These are phyloP conservation scores for Aureobasidium sp. DNA, from an alignment of 2,329 filamentous ascomycete genomes.

Conservation along the genomic window DNA sequence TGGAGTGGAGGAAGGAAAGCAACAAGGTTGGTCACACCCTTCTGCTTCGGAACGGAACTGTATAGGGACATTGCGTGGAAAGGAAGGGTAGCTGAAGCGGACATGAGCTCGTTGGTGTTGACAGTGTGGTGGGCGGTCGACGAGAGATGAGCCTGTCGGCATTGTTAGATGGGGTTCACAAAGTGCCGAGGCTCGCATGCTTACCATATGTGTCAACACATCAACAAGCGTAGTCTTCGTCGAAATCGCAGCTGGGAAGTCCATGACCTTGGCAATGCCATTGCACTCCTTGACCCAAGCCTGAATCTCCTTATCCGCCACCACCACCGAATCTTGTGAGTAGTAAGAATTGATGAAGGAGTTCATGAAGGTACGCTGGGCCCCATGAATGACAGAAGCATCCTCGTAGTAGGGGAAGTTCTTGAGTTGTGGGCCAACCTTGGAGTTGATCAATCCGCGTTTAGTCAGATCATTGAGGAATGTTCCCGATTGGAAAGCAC, in stretches of 20 bases:
- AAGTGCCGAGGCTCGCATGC: neutral
- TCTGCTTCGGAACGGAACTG: neutral
- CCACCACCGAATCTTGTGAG: neutral
- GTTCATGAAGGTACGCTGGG: neutral
- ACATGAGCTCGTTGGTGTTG: slow-evolving; percentile 6
- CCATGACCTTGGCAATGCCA: neutral
- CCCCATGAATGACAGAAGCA: neutral
- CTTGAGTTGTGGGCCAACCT: neutral
- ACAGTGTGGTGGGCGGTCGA: neutral
- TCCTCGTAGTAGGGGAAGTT: neutral
- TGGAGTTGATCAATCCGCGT: neutral
- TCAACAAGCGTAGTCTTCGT: neutral
- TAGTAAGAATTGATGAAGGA: slow-evolving; percentile 2
- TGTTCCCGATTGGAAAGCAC: neutral
- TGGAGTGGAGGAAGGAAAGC: neutral
- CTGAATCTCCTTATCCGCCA: neutral
- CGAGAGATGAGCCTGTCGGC: neutral
- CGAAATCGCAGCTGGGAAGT: neutral
- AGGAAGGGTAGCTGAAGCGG: neutral
- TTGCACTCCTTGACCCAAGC: slow-evolving; percentile 1
- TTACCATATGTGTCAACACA: neutral
- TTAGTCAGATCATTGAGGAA: neutral
- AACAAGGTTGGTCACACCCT: neutral
- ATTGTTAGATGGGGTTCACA: neutral
- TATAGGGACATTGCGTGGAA: neutral